These are phyloP conservation scores for Alternaria brassicicola DNA, from an alignment of 2,329 filamentous ascomycete genomes.

Conservation along the genomic window DNA sequence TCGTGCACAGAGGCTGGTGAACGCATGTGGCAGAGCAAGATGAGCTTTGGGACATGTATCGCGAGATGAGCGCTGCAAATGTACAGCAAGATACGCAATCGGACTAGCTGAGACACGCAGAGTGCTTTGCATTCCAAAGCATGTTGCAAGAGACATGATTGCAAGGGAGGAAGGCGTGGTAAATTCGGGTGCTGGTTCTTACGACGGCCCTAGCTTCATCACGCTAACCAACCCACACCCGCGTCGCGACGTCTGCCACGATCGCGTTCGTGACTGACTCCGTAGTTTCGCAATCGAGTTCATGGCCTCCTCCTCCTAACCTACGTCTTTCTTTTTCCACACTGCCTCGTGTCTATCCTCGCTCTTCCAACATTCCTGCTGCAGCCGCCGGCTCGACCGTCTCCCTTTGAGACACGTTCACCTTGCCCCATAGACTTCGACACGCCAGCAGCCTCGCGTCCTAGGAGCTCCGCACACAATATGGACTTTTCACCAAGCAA, in stretches of 20 bases:
- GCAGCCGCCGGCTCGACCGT: constrained; percentile 31
- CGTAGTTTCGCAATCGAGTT: constrained; percentile 40
- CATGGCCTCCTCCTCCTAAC: constrained; percentile 45
- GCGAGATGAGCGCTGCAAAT: not conserved
- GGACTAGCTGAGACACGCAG: constrained; percentile 4
- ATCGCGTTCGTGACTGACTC: constrained; percentile 37
- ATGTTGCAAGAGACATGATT: constrained; percentile 7
- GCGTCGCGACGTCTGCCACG: constrained; percentile 19
- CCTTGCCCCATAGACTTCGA: constrained; percentile 28
- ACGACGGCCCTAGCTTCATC: constrained; percentile 31
- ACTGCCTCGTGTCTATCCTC: constrained; percentile 20
- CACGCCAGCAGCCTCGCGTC: constrained; percentile 42
- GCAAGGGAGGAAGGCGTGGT: constrained; percentile 25
- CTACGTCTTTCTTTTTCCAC: constrained; percentile 23
- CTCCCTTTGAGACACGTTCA: constrained; percentile 34
- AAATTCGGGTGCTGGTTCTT: constrained; percentile 27
- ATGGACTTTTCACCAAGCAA: constrained; percentile 45
- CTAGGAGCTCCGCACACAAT: constrained; percentile 21
- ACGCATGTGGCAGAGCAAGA: constrained; percentile 19
- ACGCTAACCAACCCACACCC: constrained; percentile 22
- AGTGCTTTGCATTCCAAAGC: not conserved
- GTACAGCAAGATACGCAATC: not conserved
- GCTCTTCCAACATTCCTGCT: constrained; percentile 22
- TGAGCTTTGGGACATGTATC: constrained; percentile 7
- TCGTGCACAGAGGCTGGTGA: constrained; percentile 37